Conservation (phyloP, 2,329 filamentous ascomycete genomes). For the Phyllosticta citrichinensis region DNA sequence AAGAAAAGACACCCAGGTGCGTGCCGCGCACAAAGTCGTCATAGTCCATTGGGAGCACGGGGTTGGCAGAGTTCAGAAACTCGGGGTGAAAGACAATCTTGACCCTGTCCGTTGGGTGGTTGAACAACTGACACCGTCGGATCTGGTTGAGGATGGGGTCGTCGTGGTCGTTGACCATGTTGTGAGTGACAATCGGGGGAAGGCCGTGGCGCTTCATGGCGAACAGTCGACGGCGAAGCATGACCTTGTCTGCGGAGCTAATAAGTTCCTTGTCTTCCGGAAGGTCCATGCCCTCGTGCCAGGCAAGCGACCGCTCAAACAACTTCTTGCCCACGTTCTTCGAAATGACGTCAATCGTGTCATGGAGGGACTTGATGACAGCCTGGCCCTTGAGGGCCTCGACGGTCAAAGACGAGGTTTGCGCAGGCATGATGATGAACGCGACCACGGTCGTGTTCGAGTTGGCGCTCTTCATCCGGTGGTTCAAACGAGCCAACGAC, state of each 20-base stretch:
- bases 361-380: conserved; percentile 89
- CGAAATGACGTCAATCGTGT: conserved; percentile 89
- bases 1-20: conserved; percentile 89
- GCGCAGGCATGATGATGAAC: conserved; percentile 97
- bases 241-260: conserved; percentile 80
- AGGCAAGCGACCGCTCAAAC: conserved; percentile 87
- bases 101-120: conserved; percentile 86
- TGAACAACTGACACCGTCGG: conserved; percentile 91
- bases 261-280: conserved; percentile 97
- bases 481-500: conserved; percentile 86
- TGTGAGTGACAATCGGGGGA: conserved; percentile 95
- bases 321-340: conserved; percentile 85
- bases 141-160: conserved; percentile 95
- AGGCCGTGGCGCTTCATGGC: conserved; percentile 90
- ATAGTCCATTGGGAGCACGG: conserved; percentile 90
- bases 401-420: conserved; percentile 88
- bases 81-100: conserved; percentile 98
- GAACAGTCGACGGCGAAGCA: conserved; percentile 82
- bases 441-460: conserved; percentile 93
- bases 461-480: conserved; percentile 72
- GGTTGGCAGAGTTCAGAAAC: conserved; percentile 92
- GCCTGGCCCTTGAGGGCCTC: conserved; percentile 95
- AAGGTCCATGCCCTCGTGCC: conserved; percentile 88
- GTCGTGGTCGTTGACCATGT: conserved; percentile 90
- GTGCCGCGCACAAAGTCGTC: conserved; percentile 98